These are phyloP conservation scores for Adansonia digitata DNA, from an alignment of 345 rosid species.

Conservation along the genomic window DNA sequence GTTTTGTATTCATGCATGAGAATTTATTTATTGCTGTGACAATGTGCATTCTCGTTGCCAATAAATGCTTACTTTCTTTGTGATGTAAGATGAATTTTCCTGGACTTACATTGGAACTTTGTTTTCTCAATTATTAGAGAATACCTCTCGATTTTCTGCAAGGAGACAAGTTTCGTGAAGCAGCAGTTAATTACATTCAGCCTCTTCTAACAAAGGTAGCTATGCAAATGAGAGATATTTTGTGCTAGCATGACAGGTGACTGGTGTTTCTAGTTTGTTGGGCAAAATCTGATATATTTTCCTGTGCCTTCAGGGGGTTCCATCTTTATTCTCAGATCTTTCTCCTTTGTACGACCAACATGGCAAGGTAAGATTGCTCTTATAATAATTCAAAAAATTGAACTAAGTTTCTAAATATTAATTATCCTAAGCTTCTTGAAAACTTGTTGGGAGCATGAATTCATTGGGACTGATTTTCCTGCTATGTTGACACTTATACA, in stretches of 20 bases:
- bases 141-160: constrained; percentile 95
- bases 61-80: constrained; percentile 5
- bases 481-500: constrained; percentile 26
- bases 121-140: constrained; percentile 46
- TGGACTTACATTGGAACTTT: constrained; percentile 10
- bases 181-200: constrained; percentile 68
- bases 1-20: not conserved
- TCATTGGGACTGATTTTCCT: constrained; percentile 5
- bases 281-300: constrained; percentile 8
- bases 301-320: constrained; percentile 68
- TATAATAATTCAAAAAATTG: constrained; percentile 1
- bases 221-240: constrained; percentile 1
- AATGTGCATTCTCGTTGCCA: not conserved
- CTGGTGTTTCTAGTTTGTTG: constrained; percentile 6
- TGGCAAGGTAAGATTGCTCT: constrained; percentile 60
- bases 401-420: not conserved
- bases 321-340: constrained; percentile 94
- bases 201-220: constrained; percentile 85
- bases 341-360: constrained; percentile 81
- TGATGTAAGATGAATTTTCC: constrained; percentile 1
- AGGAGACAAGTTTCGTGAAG: constrained; percentile 75
- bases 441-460: not conserved
- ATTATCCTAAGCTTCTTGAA: not conserved
- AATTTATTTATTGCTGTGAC: not conserved
- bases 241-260: not conserved